These are phyloP conservation scores for Vitis rotundifolia DNA, from an alignment of 164 flowering plant species.

Conservation along the genomic window DNA sequence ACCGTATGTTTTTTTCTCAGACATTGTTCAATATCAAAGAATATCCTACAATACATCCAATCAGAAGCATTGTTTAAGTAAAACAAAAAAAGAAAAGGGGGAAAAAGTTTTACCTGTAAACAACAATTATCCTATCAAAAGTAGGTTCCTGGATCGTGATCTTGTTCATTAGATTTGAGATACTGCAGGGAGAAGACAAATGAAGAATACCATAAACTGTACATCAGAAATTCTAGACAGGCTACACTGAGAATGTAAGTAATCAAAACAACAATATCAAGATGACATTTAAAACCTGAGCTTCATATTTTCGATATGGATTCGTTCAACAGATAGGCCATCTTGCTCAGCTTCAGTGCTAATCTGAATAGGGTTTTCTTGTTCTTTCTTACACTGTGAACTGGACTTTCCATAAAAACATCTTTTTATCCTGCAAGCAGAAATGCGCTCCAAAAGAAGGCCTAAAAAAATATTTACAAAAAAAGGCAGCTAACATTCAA, in stretches of 20 bases:
- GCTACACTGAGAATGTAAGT: not conserved
- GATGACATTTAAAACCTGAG: constrained; percentile 50
- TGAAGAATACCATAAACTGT: constrained; percentile 11
- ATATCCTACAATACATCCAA: too few species aligned
- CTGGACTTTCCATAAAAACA: constrained; percentile 45
- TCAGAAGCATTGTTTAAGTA: too few species aligned
- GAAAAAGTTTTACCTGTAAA: constrained; percentile 61
- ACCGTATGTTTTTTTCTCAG: too few species aligned
- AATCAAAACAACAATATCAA: too few species aligned
- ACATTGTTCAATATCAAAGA: not conserved
- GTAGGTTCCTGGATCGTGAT: constrained; percentile 93
- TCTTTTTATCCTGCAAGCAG: constrained; percentile 52
- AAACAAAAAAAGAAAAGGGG: too few species aligned
- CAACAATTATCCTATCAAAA: constrained; percentile 92
- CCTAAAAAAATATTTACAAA: too few species aligned
- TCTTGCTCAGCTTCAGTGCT: constrained; percentile 39
- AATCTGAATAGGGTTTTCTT: constrained; percentile 69
- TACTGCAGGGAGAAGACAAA: constrained; percentile 37
- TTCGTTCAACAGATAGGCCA: constrained; percentile 70
- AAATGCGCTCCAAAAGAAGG: too few species aligned
- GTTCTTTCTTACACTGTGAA: constrained; percentile 35
- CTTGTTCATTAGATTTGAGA: constrained; percentile 56
- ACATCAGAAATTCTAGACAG: not conserved
- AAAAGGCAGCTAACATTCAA: too few species aligned
- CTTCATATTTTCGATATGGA: constrained; percentile 81